A percentile compares a stretch with the other conserved stretches of the same genome.
Evolutionary conservation across 345 rosid genomes (phyloP).

Genomic region (Hibiscus syriacus): DNA sequence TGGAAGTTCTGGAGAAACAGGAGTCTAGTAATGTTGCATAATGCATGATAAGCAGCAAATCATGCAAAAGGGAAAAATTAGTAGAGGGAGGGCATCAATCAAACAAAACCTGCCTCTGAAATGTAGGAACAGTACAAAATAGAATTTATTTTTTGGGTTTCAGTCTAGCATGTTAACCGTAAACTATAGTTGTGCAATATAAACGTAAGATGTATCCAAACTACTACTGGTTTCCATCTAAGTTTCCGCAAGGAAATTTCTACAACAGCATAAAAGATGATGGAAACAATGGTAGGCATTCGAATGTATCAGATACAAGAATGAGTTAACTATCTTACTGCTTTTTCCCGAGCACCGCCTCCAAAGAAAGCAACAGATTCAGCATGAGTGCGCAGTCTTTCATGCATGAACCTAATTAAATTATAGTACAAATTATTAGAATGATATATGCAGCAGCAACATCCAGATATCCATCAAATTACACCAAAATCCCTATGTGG

Average conservation of each 20-base stretch:
- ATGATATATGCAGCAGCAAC: conserved; percentile 4
- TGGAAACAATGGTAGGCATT: background rate
- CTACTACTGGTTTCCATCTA: background rate
- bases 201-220: background rate
- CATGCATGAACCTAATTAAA: conserved; percentile 90
- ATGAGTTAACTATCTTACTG: conserved; percentile 53
- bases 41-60: background rate
- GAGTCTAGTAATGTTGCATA: background rate
- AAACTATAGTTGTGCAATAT: background rate
- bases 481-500: background rate
- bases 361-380: conserved; percentile 99
- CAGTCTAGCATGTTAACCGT: background rate
- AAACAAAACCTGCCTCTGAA: background rate
- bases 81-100: background rate
- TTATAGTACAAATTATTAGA: conserved; percentile 13
- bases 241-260: background rate
- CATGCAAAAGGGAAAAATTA: background rate
- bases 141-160: background rate
- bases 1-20: background rate
- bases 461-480: conserved; percentile 4
- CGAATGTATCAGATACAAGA: conserved; percentile 1
- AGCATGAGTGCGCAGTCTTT: conserved; percentile 91
- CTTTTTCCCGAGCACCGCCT: conserved; percentile 95
- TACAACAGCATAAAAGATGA: background rate
- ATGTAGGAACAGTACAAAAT: background rate